phyloP scores from a whole-genome alignment of 1,284 basidiomycete species.

The Malassezia slooffiae region DNA sequence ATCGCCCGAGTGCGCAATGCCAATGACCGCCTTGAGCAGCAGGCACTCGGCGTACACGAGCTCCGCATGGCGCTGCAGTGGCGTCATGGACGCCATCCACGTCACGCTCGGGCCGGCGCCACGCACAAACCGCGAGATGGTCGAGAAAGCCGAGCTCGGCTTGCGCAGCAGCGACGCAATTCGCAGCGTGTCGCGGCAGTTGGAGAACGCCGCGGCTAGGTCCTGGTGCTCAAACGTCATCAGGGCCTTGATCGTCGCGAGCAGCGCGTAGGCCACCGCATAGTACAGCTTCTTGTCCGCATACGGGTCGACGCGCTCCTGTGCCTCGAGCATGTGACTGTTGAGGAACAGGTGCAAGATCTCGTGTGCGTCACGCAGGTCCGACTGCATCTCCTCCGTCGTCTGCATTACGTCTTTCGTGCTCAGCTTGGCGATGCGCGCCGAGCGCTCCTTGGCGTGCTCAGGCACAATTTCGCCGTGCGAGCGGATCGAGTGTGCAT shows the following conservation, averaged over 20 bases:
- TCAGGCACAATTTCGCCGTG: too few species aligned
- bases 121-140: conserved; percentile 39
- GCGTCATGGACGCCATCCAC: conserved; percentile 32
- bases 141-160: conserved; percentile 25
- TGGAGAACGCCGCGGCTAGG: conserved; percentile 38
- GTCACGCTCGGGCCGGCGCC: conserved; percentile 35
- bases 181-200: conserved; percentile 38
- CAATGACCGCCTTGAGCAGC: conserved; percentile 41
- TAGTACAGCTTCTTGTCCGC: conserved; percentile 40
- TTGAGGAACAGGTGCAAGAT: conserved; percentile 45
- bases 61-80: conserved; percentile 42
- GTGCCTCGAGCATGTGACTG: conserved; percentile 43
- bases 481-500: too few species aligned
- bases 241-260: conserved; percentile 45
- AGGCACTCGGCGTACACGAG: conserved; percentile 38
- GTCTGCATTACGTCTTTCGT: conserved; percentile 25
- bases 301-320: conserved; percentile 30
- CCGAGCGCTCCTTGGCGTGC: conserved; percentile 22
- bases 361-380: conserved; percentile 27
- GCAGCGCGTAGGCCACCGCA: conserved; percentile 39
- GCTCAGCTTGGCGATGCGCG: conserved; percentile 29
- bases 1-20: conserved; percentile 43
- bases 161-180: conserved; percentile 39
- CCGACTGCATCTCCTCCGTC: conserved; percentile 23
- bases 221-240: conserved; percentile 46